phyloP scores from a whole-genome alignment of 2,329 filamentous ascomycete genomes.

The Colletotrichum godetiae region DNA sequence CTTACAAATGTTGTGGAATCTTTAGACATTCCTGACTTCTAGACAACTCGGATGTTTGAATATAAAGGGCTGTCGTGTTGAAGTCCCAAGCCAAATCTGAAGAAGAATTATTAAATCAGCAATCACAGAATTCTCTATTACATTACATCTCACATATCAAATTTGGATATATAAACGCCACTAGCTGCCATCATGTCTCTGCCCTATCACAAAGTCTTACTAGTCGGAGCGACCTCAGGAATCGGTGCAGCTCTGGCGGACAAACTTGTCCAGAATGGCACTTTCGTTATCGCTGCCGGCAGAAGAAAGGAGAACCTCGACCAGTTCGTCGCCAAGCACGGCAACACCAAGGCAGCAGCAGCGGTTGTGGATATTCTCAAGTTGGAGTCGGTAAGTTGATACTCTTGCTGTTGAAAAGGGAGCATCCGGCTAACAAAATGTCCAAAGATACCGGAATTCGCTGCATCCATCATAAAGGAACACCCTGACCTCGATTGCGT shows the following conservation, averaged over 20 bases:
- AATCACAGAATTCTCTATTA: not conserved
- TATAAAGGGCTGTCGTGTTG: not conserved
- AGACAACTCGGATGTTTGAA: not conserved
- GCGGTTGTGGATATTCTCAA: slow-evolving; percentile 21
- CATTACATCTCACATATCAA: not conserved
- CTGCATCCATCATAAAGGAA: slow-evolving; percentile 37
- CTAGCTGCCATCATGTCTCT: slow-evolving; percentile 55
- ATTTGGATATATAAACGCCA: not conserved
- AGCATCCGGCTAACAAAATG: not conserved
- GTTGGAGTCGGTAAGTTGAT: not conserved
- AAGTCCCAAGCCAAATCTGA: not conserved
- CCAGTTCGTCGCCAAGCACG: slow-evolving; percentile 56
- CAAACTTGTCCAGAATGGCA: slow-evolving; percentile 53
- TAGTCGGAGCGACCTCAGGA: slow-evolving; percentile 52
- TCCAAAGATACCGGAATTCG: not conserved
- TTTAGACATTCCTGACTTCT: not conserved
- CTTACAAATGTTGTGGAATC: not conserved
- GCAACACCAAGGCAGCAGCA: slow-evolving; percentile 49
- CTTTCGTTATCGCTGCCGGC: slow-evolving; percentile 59
- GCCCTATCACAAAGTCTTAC: slow-evolving; percentile 65
- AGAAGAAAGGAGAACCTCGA: slow-evolving; percentile 61
- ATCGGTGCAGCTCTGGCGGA: slow-evolving; percentile 46
- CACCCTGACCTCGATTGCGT: slow-evolving; percentile 67
- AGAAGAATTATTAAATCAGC: not conserved
- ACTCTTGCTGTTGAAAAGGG: not conserved